A percentile compares a stretch with the other conserved stretches of the same genome.
Evolutionary conservation across 768 basidiomycete genomes (phyloP).

Genomic region (Suillus plorans): DNA sequence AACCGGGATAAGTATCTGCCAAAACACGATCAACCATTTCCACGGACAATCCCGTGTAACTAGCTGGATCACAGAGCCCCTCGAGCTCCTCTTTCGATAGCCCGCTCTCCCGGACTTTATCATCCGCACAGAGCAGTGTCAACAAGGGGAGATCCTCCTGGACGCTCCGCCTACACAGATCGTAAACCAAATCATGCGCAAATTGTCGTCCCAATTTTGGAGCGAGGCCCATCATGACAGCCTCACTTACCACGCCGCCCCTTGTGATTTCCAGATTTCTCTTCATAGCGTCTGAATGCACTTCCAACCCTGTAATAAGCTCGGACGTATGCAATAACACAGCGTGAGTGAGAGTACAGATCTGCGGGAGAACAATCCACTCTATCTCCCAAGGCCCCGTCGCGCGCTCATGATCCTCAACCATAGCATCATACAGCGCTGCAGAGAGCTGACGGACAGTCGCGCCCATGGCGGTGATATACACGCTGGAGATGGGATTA

Average conservation of each 20-base stretch:
- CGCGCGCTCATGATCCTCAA: conserved; percentile 48
- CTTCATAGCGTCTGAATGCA: conserved; percentile 40
- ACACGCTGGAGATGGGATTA: conserved; percentile 46
- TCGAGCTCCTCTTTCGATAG: conserved; percentile 28
- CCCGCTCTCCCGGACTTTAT: conserved; percentile 24
- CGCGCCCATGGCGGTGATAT: conserved; percentile 43
- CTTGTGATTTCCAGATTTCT: conserved; percentile 39
- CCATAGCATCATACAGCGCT: conserved; percentile 45
- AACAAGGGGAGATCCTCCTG: conserved; percentile 29
- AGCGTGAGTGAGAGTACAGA: conserved; percentile 42
- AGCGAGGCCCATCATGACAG: conserved; percentile 48
- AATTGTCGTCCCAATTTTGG: conserved; percentile 42
- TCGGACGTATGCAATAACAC: conserved; percentile 36
- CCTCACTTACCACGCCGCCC: conserved; percentile 44
- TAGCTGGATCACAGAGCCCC: conserved; percentile 36
- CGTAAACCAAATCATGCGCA: conserved; percentile 46
- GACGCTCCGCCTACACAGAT: conserved; percentile 35
- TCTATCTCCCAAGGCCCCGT: conserved; percentile 54
- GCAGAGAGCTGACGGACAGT: conserved; percentile 40
- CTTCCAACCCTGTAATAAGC: conserved; percentile 39
- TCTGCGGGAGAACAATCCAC: conserved; percentile 47
- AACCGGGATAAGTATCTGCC: neutral
- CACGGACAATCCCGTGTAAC: conserved; percentile 38
- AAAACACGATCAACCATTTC: conserved; percentile 26
- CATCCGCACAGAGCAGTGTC: conserved; percentile 32